A percentile compares a stretch with the other conserved stretches of the same genome.
These are phyloP conservation scores for Pelargonium australe DNA, from an alignment of 441 rosid genomes.

Conservation along the genomic window DNA sequence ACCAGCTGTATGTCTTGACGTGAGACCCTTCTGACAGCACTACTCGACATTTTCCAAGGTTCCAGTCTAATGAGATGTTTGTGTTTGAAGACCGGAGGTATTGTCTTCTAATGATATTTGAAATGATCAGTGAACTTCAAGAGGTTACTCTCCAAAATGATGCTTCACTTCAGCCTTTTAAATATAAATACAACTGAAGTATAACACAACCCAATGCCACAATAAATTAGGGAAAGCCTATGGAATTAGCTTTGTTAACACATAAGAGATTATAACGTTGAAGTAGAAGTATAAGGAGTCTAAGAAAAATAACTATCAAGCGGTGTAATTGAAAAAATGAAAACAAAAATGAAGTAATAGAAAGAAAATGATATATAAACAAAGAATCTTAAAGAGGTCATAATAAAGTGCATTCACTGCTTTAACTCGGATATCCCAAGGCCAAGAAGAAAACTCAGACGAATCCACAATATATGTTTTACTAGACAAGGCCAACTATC, in stretches of 20 bases:
- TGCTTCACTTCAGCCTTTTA: constrained; percentile 2
- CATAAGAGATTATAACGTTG: too few species aligned
- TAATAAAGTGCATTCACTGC: too few species aligned
- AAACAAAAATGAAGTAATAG: neutral
- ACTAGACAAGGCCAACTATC: too few species aligned
- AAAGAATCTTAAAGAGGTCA: too few species aligned
- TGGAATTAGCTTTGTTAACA: constrained; percentile 2
- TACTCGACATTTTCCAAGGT: constrained; percentile 59
- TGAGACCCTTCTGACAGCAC: constrained; percentile 69
- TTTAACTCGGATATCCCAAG: too few species aligned
- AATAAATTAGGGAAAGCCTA: neutral
- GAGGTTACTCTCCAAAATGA: neutral
- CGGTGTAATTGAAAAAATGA: neutral
- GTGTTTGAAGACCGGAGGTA: neutral
- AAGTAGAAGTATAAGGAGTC: neutral
- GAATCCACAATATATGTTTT: too few species aligned
- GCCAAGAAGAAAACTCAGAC: too few species aligned
- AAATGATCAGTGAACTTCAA: constrained; percentile 6
- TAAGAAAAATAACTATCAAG: neutral
- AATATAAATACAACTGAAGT: neutral
- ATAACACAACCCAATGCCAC: constrained; percentile 1
- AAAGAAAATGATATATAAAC: neutral
- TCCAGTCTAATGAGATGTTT: constrained; percentile 5
- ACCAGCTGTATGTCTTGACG: constrained; percentile 73
- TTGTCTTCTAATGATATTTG: neutral